phyloP scores from a whole-genome alignment of 768 basidiomycete genomes.

The Leccinum fibrillosum region DNA sequence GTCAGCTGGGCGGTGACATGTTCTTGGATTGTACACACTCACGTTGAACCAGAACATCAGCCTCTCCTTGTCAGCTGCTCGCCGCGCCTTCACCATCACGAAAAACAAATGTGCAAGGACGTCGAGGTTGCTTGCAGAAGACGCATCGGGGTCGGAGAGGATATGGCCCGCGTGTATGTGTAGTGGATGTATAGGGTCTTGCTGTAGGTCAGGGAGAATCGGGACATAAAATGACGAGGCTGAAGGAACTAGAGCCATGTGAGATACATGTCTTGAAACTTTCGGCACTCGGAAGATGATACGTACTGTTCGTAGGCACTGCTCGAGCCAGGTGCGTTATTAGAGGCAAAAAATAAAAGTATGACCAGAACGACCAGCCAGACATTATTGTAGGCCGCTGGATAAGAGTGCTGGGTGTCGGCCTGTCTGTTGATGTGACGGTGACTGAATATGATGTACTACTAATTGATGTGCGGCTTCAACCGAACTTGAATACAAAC shows the following conservation, averaged over 20 bases:
- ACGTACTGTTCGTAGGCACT: slow-evolving; percentile 42
- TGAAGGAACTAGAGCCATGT: slow-evolving; percentile 53
- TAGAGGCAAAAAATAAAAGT: slow-evolving; percentile 17
- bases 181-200: slow-evolving; percentile 67
- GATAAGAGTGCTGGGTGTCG: not conserved
- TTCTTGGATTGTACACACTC: slow-evolving; percentile 22
- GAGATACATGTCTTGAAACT: not conserved
- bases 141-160: slow-evolving; percentile 66
- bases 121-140: slow-evolving; percentile 49
- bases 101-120: slow-evolving; percentile 83
- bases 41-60: slow-evolving; percentile 98
- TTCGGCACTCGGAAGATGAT: not conserved
- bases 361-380: slow-evolving; percentile 9
- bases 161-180: slow-evolving; percentile 84
- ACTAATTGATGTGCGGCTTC: not conserved
- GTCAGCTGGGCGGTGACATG: not conserved
- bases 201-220: slow-evolving; percentile 70
- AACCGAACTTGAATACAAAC: not conserved
- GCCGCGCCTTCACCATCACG: slow-evolving; percentile 82
- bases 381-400: slow-evolving; percentile 6
- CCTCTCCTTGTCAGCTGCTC: slow-evolving; percentile 85
- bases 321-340: slow-evolving; percentile 15
- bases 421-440: not conserved
- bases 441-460: not conserved
- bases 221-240: slow-evolving; percentile 85